Base-by-base conservation (phyloP, 352 stramenopile species). In the Pythium graminicola region DNA sequence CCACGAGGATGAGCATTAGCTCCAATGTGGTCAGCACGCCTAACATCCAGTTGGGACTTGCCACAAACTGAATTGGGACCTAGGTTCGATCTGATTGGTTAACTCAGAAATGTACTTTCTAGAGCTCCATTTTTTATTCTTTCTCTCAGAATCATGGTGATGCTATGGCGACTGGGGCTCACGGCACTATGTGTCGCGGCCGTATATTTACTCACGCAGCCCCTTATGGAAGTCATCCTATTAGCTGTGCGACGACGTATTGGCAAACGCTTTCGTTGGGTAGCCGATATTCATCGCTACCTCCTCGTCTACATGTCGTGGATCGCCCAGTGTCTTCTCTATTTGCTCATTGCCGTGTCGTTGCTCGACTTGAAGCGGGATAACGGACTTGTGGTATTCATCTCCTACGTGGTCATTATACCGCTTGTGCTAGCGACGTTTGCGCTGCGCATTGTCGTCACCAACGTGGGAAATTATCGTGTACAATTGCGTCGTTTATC, bases 251-350 rank as follows among this genome's bases (percentile, higher is more conserved):
- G 72, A 35, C 60, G 65, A 3, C 75, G 79, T 28, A 51, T 85
- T 26, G 74, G 73, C 69, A 85, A 87, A 46, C 72, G 69, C 47
- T 81, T 79, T 57, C 74, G 64, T 66, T 91, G 78, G 81, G 76
- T 93, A 55, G 67, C 63, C 11, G 82, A 93, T 57, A 74, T 93
- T 33, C 73, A 91, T 41, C 78, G 76, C 45, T 80, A 86, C 60
- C 73, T 93, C 67, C 42, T 85, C n/a, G 66, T 69, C 16, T 85
- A 87, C 55, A 57, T 93, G 13, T 86, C 80, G 68, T 89, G 81
- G 76, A 69, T 85, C 48, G 58, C 67, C 26, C 81, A 84, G 53
- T 47, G 68, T 29, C 42, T 70, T 22, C 48, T 81, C 20, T 62
- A 88, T 23, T 20, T 82, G 20, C 26, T 83, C 24, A 75, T 87